Evolutionary conservation across 768 basidiomycete genomes (phyloP).

Genomic region (Albatrellus ellisii): DNA sequence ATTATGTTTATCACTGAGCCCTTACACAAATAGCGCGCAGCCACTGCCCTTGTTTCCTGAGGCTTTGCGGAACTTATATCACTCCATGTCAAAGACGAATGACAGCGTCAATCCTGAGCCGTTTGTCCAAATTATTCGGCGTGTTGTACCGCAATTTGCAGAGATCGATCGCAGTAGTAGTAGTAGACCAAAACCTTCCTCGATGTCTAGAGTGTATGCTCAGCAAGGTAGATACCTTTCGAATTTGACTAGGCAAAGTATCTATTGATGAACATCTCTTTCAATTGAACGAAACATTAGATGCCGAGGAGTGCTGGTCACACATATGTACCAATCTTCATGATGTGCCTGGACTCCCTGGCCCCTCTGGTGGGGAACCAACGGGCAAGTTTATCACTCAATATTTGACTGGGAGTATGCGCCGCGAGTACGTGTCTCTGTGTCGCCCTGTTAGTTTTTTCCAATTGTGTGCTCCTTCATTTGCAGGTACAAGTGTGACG

Average conservation of each 20-base stretch:
- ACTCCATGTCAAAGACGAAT: constrained; percentile 59
- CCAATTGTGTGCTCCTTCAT: not conserved
- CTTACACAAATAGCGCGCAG: constrained; percentile 1
- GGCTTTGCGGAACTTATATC: constrained; percentile 60
- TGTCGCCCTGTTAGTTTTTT: not conserved
- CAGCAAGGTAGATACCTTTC: constrained; percentile 48
- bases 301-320: constrained; percentile 86
- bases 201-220: constrained; percentile 33
- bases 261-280: not conserved
- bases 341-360: constrained; percentile 41
- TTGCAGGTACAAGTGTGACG: constrained; percentile 69
- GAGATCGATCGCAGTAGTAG: constrained; percentile 43
- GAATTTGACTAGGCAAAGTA: not conserved
- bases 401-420: constrained; percentile 68
- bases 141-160: constrained; percentile 82
- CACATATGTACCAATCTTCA: constrained; percentile 61
- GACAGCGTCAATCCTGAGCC: constrained; percentile 56
- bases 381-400: constrained; percentile 54
- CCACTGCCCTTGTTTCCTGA: constrained; percentile 29
- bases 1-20: not conserved
- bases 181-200: not conserved
- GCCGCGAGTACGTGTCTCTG: constrained; percentile 39
- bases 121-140: constrained; percentile 62
- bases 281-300: constrained; percentile 16
- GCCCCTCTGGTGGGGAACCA: constrained; percentile 18